Conservation (phyloP, 139 green algal species). For the Spirogloea muscicola region DNA sequence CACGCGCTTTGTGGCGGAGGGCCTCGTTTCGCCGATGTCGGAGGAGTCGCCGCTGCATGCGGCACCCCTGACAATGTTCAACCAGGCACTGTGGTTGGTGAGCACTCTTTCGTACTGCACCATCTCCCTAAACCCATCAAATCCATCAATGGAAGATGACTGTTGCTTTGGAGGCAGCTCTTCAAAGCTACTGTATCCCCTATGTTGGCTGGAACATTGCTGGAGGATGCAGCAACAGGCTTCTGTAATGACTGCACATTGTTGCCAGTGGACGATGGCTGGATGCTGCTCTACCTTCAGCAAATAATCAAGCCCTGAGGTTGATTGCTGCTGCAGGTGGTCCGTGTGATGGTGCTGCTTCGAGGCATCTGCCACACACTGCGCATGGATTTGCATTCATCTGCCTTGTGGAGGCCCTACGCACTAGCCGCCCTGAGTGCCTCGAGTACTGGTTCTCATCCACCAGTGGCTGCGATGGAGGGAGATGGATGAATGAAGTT, state of each 20-base stretch:
- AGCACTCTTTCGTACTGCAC: neutral
- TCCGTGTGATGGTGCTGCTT: conserved; percentile 11
- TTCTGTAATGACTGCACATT: neutral
- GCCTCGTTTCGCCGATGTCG: conserved; percentile 23
- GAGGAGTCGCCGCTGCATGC: conserved; percentile 16
- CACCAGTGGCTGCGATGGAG: neutral
- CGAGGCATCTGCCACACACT: conserved; percentile 27
- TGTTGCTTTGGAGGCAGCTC: no score
- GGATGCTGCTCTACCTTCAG: neutral
- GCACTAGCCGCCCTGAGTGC: neutral
- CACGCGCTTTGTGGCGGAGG: conserved; percentile 37
- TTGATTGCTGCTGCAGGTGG: conserved; percentile 4
- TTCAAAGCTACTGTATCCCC: no score
- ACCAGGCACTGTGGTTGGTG: conserved; percentile 34
- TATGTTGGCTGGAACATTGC: no score
- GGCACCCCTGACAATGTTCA: conserved; percentile 27
- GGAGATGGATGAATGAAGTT: neutral
- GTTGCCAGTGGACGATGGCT: neutral
- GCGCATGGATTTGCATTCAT: conserved; percentile 19
- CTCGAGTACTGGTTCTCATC: neutral
- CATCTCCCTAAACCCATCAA: neutral
- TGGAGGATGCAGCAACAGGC: no score
- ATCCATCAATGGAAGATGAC: no score
- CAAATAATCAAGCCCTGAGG: neutral
- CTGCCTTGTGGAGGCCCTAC: conserved; percentile 29